Evolutionary conservation across 1,284 basidiomycete genomes (phyloP), one percentile per base, ranked within the genome.

Genomic region (Psilocybe mexicana): DNA sequence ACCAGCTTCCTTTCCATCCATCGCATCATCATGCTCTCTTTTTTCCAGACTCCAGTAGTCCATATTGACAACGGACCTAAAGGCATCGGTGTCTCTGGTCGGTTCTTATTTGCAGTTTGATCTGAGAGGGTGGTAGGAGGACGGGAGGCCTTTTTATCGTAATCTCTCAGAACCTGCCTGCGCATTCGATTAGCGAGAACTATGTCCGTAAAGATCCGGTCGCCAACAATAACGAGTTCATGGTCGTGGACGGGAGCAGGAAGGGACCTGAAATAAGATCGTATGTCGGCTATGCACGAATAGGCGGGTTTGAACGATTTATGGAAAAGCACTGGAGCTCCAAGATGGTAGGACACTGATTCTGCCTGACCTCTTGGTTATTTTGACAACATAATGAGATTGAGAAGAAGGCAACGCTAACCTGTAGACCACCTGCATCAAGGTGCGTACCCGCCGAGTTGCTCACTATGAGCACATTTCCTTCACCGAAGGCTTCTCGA

Each of bases 161-260:
- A 42, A 12, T n/a, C 45, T 18, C 46, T 51, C 14, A 49, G 38
- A 12, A 35, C n/a, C 40, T 63, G 65, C 46, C 62, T 61, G 57
- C 70, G 72, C 78, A 92, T 86, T 44, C 93, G 86, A 63, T 91
- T 89, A 4, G 94, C 90, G 68, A 98, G 79, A 45, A 97, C 83
- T 18, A 96, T 78, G 71, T 98, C 96, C 0, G 96, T 98, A 67
- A 96, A 92, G 43, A 96, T 76, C 8, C 96, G 81, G 74, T 98
- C 96, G 0, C 96, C 96, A 8, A 98, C 85, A 18, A 97, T 74
- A 58, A 97, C 75, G 35, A 97, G 78, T 59, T 84, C 83, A 46
- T 82, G 77, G 64, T 85, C 83, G 12, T 69, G 69, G 50, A 90
- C 69, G 0, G 87, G 84, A 5, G 61, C 64, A 7, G 69, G 77